Evolutionary conservation across 352 stramenopile species (phyloP).

Genomic region (Globisporangium yorkense): DNA sequence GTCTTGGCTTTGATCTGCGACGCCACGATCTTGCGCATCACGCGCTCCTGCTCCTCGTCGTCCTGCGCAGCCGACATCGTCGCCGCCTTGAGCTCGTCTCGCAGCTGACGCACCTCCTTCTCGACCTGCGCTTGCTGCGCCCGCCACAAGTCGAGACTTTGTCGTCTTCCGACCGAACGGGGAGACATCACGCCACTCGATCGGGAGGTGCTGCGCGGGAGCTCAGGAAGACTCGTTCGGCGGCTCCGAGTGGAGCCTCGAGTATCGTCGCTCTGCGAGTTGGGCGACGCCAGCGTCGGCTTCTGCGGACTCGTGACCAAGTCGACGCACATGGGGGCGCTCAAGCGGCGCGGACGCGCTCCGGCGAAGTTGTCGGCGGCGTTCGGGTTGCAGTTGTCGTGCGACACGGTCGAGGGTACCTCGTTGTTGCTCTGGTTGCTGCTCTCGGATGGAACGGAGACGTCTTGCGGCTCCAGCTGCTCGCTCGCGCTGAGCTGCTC

Average conservation of each 20-base stretch:
- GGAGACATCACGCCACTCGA: conserved; percentile 14
- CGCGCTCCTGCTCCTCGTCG: conserved; percentile 47
- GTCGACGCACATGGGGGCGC: conserved; percentile 20
- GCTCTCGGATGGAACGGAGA: conserved; percentile 7
- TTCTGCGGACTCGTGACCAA: conserved; percentile 23
- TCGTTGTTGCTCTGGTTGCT: conserved; percentile 18
- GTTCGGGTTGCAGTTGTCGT: conserved; percentile 33
- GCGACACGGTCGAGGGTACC: neutral
- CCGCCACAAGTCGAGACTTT: conserved; percentile 48
- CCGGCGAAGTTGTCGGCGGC: conserved; percentile 16
- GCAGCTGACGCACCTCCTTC: conserved; percentile 35
- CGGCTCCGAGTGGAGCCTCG: neutral
- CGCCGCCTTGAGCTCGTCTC: conserved; percentile 49
- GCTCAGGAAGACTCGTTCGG: conserved; percentile 17
- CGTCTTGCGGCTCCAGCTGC: conserved; percentile 15
- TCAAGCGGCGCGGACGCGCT: conserved; percentile 6
- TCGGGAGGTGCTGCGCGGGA: conserved; percentile 1
- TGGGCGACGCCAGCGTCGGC: conserved; percentile 30
- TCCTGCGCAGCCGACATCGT: conserved; percentile 25
- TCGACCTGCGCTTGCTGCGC: conserved; percentile 36
- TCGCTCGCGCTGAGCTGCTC: neutral
- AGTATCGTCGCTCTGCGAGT: conserved; percentile 14
- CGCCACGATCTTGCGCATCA: conserved; percentile 60
- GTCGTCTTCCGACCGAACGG: conserved; percentile 28
- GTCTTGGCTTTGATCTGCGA: conserved; percentile 60